Conservation (phyloP, 108 stramenopile species). For the Schizochytrium sp. region DNA sequence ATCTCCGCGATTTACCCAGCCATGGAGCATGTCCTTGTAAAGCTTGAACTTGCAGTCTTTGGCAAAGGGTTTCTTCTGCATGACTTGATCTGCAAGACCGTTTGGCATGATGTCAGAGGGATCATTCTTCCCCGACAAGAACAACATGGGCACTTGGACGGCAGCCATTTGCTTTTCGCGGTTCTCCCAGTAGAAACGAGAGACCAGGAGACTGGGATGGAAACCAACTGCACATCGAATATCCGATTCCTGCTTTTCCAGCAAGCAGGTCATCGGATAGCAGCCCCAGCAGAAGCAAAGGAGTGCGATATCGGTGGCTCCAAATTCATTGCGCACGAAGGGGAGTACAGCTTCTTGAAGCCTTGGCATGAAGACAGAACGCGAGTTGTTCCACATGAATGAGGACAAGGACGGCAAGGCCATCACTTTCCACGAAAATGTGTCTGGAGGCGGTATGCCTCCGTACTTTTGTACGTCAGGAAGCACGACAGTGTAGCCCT, state of each 20-base stretch:
- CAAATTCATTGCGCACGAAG: background rate
- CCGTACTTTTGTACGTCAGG: background rate
- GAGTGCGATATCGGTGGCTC: background rate
- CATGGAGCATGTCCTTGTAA: background rate
- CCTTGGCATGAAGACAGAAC: background rate
- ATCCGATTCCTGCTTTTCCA: background rate
- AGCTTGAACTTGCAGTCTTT: background rate
- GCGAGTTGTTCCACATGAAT: background rate
- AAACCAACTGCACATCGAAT: background rate
- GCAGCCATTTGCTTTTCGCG: background rate
- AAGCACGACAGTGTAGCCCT: background rate
- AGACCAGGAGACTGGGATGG: background rate
- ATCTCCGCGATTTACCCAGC: conserved; percentile 9
- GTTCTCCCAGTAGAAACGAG: background rate
- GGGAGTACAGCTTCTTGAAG: background rate
- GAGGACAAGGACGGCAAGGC: background rate
- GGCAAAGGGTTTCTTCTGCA: background rate
- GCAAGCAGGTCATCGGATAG: background rate
- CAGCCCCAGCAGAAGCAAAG: background rate
- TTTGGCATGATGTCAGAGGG: background rate
- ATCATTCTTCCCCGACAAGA: background rate
- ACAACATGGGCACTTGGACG: background rate
- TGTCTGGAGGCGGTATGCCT: background rate
- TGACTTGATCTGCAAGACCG: background rate
- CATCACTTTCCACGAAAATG: background rate